Base-by-base conservation (phyloP, 805 yeast genomes). In the Pichia thaimueangensis region DNA sequence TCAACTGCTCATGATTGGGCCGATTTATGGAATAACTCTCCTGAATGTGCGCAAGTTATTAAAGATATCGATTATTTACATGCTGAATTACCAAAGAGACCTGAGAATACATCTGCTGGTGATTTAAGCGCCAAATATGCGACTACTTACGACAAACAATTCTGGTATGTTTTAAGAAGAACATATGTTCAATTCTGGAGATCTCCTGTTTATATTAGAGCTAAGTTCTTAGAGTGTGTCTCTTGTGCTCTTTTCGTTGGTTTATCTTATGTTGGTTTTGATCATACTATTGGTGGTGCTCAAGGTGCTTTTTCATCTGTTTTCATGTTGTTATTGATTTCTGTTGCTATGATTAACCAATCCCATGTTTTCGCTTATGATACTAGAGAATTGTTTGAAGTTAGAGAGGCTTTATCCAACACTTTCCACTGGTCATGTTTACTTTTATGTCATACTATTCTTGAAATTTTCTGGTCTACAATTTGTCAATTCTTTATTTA, bases 401-500 rank as follows among this genome's bases (percentile, higher is more conserved):
- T 76, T 7, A 71, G 91, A 56, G 93, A 83, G 55, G 69, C 77
- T 17, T 71, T 78, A 45, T 78, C 86, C 3, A 82, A 81, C 54
- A 83, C 86, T 35, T 83, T 78, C 68, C 82, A 80, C 53, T 83
- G 89, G 89, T 67, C 78, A 22, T 60, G 72, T 30, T 60, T 83
- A 60, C 54, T 81, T 34, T 31, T 80, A 13, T 60, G 80, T 10
- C 80, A 80, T 50, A 66, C 66, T 45, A 35, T 76, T n/a, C 68
- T 69, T 45, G 93, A 83, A 58, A 53, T 80, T 15, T 86, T 87
- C 3, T 83, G 76, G 62, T 71, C 72, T 39, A 51, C 73, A 19
- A 50, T 71, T 16, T 63, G 66, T 50, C 62, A 71, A 3, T 74
- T 86, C 1, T 30, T 82, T 11, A 72, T 74, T 39, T 69, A 55